phyloP scores from a whole-genome alignment of 2,329 filamentous ascomycete species.

The Ophiosphaerella herpotricha region DNA sequence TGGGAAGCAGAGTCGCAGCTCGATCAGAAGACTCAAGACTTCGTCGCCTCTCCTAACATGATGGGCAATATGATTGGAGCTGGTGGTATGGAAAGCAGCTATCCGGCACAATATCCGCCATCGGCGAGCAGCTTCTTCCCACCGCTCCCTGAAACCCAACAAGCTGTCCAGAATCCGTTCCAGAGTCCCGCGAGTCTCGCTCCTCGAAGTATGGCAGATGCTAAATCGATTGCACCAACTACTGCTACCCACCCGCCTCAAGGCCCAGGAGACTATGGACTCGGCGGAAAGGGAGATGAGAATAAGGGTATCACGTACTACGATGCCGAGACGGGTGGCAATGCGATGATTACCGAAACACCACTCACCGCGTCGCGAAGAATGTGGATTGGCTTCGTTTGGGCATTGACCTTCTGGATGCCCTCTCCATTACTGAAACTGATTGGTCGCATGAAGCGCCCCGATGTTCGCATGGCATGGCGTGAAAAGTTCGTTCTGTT shows the following conservation, averaged over 20 bases:
- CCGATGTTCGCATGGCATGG: slow-evolving; percentile 96
- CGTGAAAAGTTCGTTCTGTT: slow-evolving; percentile 89
- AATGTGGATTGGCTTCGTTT: slow-evolving; percentile 80
- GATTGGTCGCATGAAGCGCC: slow-evolving; percentile 93
- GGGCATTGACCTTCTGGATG: slow-evolving; percentile 91
- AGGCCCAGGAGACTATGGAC: slow-evolving; percentile 79
- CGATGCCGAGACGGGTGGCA: slow-evolving; percentile 78
- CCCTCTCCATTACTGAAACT: slow-evolving; percentile 81
- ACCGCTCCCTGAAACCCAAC: slow-evolving; percentile 62
- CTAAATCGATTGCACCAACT: slow-evolving; percentile 59
- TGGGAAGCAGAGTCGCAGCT: slow-evolving; percentile 98
- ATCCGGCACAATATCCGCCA: slow-evolving; percentile 63
- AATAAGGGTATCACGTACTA: slow-evolving; percentile 60
- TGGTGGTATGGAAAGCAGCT: slow-evolving; percentile 71
- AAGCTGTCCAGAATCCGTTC: slow-evolving; percentile 74
- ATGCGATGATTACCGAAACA: slow-evolving; percentile 75
- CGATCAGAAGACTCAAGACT: slow-evolving; percentile 74
- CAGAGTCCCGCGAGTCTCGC: slow-evolving; percentile 52
- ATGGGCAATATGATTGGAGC: slow-evolving; percentile 59
- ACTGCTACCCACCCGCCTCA: slow-evolving; percentile 60
- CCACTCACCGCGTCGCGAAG: slow-evolving; percentile 67
- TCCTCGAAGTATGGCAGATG: slow-evolving; percentile 50
- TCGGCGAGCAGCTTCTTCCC: slow-evolving; percentile 69
- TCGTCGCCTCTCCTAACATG: slow-evolving; percentile 40
- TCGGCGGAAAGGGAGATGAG: slow-evolving; percentile 83